Evolutionary conservation across 1,284 basidiomycete species (phyloP).

Genomic region (Anthracocystis setariae): DNA sequence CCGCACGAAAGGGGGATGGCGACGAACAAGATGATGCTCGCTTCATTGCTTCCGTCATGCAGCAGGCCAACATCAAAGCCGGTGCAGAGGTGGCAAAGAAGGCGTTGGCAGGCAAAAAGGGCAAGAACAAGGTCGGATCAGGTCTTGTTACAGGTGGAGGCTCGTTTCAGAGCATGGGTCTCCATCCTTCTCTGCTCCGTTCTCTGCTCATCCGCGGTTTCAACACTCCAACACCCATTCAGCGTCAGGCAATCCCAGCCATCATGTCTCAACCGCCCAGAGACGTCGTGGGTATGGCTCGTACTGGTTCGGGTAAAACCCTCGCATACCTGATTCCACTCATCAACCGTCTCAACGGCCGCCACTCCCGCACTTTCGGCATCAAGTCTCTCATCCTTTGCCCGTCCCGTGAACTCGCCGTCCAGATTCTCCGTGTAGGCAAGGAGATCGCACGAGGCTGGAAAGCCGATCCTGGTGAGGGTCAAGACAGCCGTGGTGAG

Average conservation of each 20-base stretch:
- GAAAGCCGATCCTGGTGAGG: constrained; percentile 68
- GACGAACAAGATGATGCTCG: constrained; percentile 60
- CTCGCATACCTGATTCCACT: constrained; percentile 95
- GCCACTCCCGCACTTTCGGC: constrained; percentile 83
- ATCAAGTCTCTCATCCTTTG: constrained; percentile 88
- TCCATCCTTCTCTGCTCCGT: constrained; percentile 83
- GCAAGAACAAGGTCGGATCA: constrained; percentile 56
- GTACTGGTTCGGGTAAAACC: constrained; percentile 98
- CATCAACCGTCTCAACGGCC: constrained; percentile 83
- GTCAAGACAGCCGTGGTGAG: constrained; percentile 72
- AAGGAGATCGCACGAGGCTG: constrained; percentile 85
- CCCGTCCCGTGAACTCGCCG: constrained; percentile 90
- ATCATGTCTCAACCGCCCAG: constrained; percentile 85
- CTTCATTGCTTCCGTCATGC: constrained; percentile 64
- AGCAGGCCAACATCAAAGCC: constrained; percentile 64
- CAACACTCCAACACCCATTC: constrained; percentile 94
- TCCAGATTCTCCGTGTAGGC: constrained; percentile 92
- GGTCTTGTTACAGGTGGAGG: constrained; percentile 62
- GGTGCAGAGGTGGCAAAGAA: constrained; percentile 61
- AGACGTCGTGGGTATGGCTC: constrained; percentile 97
- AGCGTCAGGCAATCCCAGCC: constrained; percentile 86
- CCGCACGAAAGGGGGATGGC: constrained; percentile 40
- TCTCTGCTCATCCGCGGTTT: constrained; percentile 92
- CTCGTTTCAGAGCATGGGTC: constrained; percentile 68
- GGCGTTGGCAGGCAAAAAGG: constrained; percentile 44